A percentile compares a stretch with the other conserved stretches of the same genome.
Evolutionary conservation across 2,329 filamentous ascomycete species (phyloP).

Genomic region (Thelonectria discophora): DNA sequence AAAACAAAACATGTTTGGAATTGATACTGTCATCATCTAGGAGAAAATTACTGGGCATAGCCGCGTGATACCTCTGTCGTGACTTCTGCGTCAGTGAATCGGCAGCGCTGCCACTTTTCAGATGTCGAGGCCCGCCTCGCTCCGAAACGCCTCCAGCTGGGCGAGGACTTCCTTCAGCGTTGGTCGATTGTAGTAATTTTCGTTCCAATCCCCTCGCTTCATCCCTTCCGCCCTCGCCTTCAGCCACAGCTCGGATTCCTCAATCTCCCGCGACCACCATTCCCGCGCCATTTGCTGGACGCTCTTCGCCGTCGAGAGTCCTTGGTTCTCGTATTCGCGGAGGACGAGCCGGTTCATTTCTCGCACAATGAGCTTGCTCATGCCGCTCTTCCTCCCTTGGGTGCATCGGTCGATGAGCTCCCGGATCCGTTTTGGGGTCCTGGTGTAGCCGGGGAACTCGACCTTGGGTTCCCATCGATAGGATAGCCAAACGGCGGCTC

Average conservation of each 20-base stretch:
- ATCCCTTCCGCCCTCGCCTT: slow-evolving; percentile 50
- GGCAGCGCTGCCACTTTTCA: slow-evolving; percentile 16
- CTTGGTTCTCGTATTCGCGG: slow-evolving; percentile 44
- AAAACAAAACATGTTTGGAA: slow-evolving; percentile 1
- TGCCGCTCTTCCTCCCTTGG: slow-evolving; percentile 54
- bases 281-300: slow-evolving; percentile 51
- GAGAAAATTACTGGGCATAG: not conserved
- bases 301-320: slow-evolving; percentile 47
- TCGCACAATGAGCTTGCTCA: slow-evolving; percentile 57
- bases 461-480: slow-evolving; percentile 64
- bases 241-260: slow-evolving; percentile 58
- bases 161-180: slow-evolving; percentile 54
- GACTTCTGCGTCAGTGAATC: slow-evolving; percentile 11
- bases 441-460: slow-evolving; percentile 63
- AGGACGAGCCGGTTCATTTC: slow-evolving; percentile 58
- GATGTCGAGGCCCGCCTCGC: slow-evolving; percentile 30
- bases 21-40: not conserved
- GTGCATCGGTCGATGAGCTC: slow-evolving; percentile 63
- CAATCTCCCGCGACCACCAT: slow-evolving; percentile 61
- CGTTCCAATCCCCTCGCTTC: slow-evolving; percentile 56
- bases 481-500: slow-evolving; percentile 66
- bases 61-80: slow-evolving; percentile 3
- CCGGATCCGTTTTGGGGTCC: slow-evolving; percentile 57
- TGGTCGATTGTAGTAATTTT: slow-evolving; percentile 61
- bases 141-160: slow-evolving; percentile 43